Evolutionary conservation across 345 rosid species (phyloP).

Genomic region (Salix viminalis): DNA sequence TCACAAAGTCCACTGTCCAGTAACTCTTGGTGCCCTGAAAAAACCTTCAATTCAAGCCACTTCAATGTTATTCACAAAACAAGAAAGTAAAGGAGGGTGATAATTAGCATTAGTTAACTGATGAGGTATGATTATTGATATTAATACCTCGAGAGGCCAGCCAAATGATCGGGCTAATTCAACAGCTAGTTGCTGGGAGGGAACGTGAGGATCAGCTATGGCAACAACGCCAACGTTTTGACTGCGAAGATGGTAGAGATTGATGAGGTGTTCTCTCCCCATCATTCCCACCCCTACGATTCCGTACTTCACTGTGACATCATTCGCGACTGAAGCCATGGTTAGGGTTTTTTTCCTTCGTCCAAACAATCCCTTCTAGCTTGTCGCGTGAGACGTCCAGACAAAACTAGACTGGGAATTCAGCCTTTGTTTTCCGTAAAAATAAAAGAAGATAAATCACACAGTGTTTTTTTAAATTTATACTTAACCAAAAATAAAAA

Average conservation of each 20-base stretch:
- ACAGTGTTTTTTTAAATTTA: too few species aligned
- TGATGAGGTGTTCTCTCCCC: slow-evolving; percentile 94
- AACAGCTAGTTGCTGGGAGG: slow-evolving; percentile 60
- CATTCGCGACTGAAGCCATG: slow-evolving; percentile 15
- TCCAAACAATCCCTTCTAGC: not conserved
- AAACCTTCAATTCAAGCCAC: slow-evolving; percentile 39
- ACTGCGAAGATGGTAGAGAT: slow-evolving; percentile 68
- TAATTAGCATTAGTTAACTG: too few species aligned
- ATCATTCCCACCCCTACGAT: slow-evolving; percentile 93
- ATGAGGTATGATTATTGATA: not conserved
- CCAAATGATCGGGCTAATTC: slow-evolving; percentile 54
- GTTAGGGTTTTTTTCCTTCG: not conserved
- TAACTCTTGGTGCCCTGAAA: slow-evolving; percentile 70
- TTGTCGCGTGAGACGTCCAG: too few species aligned
- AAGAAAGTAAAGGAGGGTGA: too few species aligned
- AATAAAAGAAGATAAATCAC: too few species aligned
- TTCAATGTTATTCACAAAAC: not conserved
- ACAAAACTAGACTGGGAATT: too few species aligned
- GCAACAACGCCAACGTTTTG: slow-evolving; percentile 63
- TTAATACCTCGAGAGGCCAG: slow-evolving; percentile 59
- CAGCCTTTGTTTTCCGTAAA: too few species aligned
- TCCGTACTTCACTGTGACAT: slow-evolving; percentile 50
- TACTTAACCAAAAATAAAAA: too few species aligned
- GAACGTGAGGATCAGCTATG: slow-evolving; percentile 78
- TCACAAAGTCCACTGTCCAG: slow-evolving; percentile 76